Base-by-base conservation (phyloP, 176 grass and related monocot species). In the Phyllostachys edulis region DNA sequence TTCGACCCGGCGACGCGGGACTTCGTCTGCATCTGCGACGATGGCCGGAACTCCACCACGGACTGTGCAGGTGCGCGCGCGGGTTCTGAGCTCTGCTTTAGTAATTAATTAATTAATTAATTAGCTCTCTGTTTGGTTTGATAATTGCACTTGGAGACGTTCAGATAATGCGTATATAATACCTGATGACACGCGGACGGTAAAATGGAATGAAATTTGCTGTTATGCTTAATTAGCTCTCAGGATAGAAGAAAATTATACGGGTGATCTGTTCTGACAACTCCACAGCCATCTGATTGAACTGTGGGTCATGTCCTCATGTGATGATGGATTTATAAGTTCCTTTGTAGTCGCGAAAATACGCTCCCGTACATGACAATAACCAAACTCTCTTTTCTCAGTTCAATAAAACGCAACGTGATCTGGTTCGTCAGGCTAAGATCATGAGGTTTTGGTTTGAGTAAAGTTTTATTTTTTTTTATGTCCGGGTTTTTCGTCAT, bases 1-100 rank as follows among this genome's bases (percentile, higher is more conserved):
- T 98, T 95, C 79, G 82, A 95, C 44, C 80, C 93, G 2, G 76
- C 63, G 0, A 91, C 93, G 4, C 85, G 80, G 85, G 83, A 80
- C 15, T 98, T 98, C 62, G 67, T 93, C 69, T 98, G 96, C 65
- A 88, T 98, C 76, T 98, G 96, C 78, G 77, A 63, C 18, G 85
- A 88, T 51, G 93, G 91, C 2, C 79, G 84, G 54, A 98, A 98
- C 60, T 86, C 85, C 47, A 95, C 93, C 17, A 89, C 85, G 4
- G 90, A 93, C 51, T 98, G 93, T 71, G 52, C 93, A 88, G 95
- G 95, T 97, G 32, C 38, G 78, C 32, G 49, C 78, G 7, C 64
- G 4, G 21, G 15, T 63, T 34, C 18, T 34, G 13, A n/a, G 41
- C 55, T 63, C 41, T 5, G 5, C 69, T 13, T 7, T 49, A 12